Evolutionary conservation across 129 eudicot species (phyloP).

Genomic region (Daucus carota): DNA sequence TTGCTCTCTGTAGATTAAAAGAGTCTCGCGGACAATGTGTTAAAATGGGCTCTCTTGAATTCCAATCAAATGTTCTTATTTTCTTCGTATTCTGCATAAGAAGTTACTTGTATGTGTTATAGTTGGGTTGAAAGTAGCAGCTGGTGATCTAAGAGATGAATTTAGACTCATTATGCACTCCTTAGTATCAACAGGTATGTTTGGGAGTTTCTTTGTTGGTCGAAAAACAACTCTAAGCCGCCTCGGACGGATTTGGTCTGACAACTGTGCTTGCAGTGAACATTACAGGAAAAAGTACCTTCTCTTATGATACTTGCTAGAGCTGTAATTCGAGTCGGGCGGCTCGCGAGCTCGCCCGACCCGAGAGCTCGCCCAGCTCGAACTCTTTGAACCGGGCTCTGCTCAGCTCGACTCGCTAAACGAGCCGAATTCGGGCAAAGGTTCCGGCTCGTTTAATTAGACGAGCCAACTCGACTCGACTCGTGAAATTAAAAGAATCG

Average conservation of each 20-base stretch:
- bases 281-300: background rate
- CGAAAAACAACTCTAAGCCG: background rate
- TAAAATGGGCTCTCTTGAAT: no score
- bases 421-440: no score
- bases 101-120: background rate
- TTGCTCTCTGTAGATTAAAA: no score
- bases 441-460: no score
- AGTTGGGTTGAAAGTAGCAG: background rate
- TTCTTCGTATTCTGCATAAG: no score
- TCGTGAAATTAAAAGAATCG: no score
- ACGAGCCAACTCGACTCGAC: no score
- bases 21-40: background rate
- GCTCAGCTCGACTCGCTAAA: no score
- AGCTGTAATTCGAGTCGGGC: no score
- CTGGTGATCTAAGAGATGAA: background rate
- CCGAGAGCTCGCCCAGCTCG: no score
- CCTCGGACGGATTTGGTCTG: background rate
- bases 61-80: background rate
- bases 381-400: no score
- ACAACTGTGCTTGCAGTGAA: background rate
- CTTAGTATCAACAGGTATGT: background rate
- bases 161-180: background rate
- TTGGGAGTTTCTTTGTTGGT: background rate
- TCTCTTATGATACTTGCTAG: background rate
- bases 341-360: no score